These are phyloP conservation scores for Kurtzmaniella cleridarum DNA, from an alignment of 805 yeast species.

Conservation along the genomic window DNA sequence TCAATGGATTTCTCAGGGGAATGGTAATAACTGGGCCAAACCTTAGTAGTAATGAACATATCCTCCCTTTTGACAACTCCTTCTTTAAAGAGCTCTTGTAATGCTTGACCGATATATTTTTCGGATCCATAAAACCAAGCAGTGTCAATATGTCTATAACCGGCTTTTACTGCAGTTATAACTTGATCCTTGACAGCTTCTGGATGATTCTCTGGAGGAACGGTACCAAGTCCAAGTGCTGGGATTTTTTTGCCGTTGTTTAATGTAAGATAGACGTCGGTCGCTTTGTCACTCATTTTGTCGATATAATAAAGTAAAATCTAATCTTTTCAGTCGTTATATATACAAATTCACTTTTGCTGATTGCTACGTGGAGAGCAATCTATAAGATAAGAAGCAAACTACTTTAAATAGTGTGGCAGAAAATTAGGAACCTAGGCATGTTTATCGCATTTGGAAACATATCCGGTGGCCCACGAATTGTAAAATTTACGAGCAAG, in stretches of 20 bases:
- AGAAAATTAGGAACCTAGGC: no score
- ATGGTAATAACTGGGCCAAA: slow-evolving; percentile 40
- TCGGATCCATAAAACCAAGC: slow-evolving; percentile 49
- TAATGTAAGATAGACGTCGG: slow-evolving; percentile 39
- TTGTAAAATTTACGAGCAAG: no score
- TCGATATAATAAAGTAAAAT: no score
- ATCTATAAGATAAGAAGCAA: no score
- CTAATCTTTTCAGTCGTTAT: no score
- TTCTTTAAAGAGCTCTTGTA: slow-evolving; percentile 42
- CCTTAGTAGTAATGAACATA: slow-evolving; percentile 31
- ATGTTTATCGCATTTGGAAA: no score
- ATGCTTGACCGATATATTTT: slow-evolving; percentile 36
- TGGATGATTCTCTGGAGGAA: slow-evolving; percentile 23
- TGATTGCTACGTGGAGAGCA: no score
- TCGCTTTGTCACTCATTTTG: slow-evolving; percentile 16
- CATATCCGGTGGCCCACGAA: no score
- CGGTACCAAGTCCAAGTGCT: slow-evolving; percentile 60
- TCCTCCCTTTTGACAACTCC: slow-evolving; percentile 48
- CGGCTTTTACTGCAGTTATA: slow-evolving; percentile 36
- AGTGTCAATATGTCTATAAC: slow-evolving; percentile 47
- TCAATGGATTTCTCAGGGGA: slow-evolving; percentile 38
- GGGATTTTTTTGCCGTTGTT: slow-evolving; percentile 60
- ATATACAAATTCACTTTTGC: no score
- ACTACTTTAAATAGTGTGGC: no score
- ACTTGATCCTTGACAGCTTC: slow-evolving; percentile 28